These are phyloP conservation scores for Fomitopsis pulvina DNA, from an alignment of 768 basidiomycete genomes.

Conservation along the genomic window DNA sequence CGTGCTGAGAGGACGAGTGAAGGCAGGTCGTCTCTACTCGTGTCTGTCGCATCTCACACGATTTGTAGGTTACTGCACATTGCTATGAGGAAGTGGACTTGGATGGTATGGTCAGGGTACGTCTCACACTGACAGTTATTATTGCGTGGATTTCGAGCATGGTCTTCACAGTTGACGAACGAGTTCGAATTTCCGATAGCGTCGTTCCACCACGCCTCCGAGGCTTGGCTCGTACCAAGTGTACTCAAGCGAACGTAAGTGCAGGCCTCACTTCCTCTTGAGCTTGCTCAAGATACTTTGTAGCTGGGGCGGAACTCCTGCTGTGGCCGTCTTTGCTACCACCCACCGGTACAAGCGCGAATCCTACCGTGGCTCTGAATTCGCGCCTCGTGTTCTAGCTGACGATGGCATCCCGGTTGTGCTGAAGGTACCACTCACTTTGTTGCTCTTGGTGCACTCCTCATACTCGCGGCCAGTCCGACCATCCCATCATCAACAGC, in stretches of 20 bases:
- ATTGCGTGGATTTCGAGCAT: background rate
- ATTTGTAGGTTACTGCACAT: slow-evolving; percentile 48
- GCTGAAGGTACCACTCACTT: slow-evolving; percentile 53
- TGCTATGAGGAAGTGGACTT: slow-evolving; percentile 76
- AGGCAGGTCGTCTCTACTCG: slow-evolving; percentile 34
- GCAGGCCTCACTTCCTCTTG: background rate
- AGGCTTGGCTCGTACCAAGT: slow-evolving; percentile 79
- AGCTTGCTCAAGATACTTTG: slow-evolving; percentile 1
- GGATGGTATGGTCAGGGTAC: slow-evolving; percentile 61
- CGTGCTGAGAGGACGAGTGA: slow-evolving; percentile 81
- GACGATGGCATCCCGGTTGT: slow-evolving; percentile 60
- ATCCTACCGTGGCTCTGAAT: slow-evolving; percentile 74
- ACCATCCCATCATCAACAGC: slow-evolving; percentile 60
- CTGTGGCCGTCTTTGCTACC: slow-evolving; percentile 71
- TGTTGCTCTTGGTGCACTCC: background rate
- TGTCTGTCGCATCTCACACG: background rate
- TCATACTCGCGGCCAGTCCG: slow-evolving; percentile 37
- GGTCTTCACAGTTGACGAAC: slow-evolving; percentile 51
- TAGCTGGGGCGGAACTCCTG: slow-evolving; percentile 59
- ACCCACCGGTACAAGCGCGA: slow-evolving; percentile 66
- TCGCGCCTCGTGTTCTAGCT: slow-evolving; percentile 68
- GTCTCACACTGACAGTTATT: slow-evolving; percentile 16
- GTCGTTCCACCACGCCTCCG: slow-evolving; percentile 74
- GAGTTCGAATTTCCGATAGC: slow-evolving; percentile 80
- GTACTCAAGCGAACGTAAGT: slow-evolving; percentile 63